phyloP scores from a whole-genome alignment of 75 land plant genomes.

The Picea glauca region DNA sequence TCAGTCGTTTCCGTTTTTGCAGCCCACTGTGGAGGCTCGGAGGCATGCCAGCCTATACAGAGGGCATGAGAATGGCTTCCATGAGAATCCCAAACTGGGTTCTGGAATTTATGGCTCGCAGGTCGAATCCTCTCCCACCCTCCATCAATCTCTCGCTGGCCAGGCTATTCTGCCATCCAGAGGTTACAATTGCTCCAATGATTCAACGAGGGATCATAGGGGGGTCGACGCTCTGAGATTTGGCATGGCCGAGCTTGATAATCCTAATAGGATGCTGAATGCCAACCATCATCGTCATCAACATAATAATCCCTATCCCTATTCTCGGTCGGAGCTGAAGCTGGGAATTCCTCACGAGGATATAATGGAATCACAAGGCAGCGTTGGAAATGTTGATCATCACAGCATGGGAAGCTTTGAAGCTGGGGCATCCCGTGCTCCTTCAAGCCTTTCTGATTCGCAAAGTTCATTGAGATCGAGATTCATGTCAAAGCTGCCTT shows the following conservation, averaged over 20 bases:
- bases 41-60: background rate
- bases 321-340: background rate
- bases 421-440: background rate
- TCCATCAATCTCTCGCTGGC: background rate
- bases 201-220: too few species aligned
- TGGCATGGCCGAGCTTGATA: background rate
- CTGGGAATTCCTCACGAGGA: background rate
- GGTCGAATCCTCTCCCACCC: background rate
- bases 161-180: background rate
- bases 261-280: slow-evolving; percentile 1
- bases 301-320: background rate
- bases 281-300: background rate
- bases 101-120: background rate
- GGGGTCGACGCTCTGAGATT: background rate
- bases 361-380: background rate
- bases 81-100: background rate
- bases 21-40: background rate
- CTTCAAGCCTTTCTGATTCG: background rate
- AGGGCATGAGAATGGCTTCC: background rate
- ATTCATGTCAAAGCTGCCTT: slow-evolving; percentile 36
- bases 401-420: background rate
- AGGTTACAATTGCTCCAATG: background rate
- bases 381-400: background rate
- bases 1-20: slow-evolving; percentile 12
- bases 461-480: slow-evolving; percentile 15